Conservation (phyloP, 2,329 filamentous ascomycete species). For the Ophidiomyces ophidiicola region DNA sequence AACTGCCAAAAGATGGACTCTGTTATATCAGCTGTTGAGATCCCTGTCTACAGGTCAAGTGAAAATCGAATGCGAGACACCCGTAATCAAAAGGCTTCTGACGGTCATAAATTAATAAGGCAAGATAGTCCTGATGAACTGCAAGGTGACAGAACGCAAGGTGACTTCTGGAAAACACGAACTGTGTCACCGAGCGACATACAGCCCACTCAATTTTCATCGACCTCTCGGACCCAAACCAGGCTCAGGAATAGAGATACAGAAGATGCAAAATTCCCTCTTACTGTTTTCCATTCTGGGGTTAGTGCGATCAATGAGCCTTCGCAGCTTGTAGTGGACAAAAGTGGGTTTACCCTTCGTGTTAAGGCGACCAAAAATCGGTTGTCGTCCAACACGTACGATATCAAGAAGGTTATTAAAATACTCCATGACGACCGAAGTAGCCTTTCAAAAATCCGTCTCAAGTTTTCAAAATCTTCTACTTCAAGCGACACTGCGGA, state of each 20-base stretch:
- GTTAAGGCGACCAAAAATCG: background rate
- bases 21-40: conserved; percentile 3
- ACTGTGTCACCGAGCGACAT: conserved; percentile 26
- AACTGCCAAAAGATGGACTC: background rate
- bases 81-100: background rate
- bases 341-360: background rate
- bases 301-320: background rate
- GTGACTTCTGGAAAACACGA: conserved; percentile 13
- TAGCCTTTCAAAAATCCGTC: conserved; percentile 22
- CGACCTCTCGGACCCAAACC: conserved; percentile 10
- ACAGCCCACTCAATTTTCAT: conserved; percentile 21
- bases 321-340: conserved; percentile 6
- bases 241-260: background rate
- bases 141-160: conserved; percentile 27
- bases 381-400: background rate
- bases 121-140: conserved; percentile 32
- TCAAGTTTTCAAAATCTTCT: conserved; percentile 19
- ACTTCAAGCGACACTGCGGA: background rate
- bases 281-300: conserved; percentile 5
- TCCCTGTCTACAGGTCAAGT: background rate
- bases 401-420: conserved; percentile 18
- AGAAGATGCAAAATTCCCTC: conserved; percentile 1
- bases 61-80: background rate
- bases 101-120: conserved; percentile 11
- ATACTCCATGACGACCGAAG: conserved; percentile 16